These are phyloP conservation scores for Themeda triandra DNA, from an alignment of 176 grass and related monocot genomes.

Conservation along the genomic window DNA sequence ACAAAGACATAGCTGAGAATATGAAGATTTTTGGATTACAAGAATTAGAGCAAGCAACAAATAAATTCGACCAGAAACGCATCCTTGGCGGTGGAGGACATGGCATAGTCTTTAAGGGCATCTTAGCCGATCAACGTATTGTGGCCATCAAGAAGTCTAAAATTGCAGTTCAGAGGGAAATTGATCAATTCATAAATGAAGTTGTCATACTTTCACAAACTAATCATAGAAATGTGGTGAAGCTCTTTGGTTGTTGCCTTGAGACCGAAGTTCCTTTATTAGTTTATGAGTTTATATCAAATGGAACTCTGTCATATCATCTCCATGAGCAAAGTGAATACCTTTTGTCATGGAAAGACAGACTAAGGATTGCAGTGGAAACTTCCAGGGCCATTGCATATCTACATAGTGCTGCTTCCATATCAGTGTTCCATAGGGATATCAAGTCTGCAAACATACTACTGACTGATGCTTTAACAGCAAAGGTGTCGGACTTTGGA, in stretches of 20 bases:
- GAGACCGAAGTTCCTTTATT: too few species aligned
- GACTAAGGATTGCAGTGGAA: too few species aligned
- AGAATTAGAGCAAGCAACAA: conserved; percentile 21
- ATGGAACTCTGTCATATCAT: too few species aligned
- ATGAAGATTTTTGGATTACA: conserved; percentile 30
- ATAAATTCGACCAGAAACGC: conserved; percentile 34
- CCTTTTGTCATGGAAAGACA: too few species aligned
- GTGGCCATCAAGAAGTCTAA: conserved; percentile 27
- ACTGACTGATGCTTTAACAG: conserved; percentile 33
- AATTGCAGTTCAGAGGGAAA: too few species aligned
- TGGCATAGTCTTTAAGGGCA: conserved; percentile 35
- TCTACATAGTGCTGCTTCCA: conserved; percentile 13
- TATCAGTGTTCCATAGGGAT: conserved; percentile 53
- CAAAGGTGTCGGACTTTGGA: conserved; percentile 42
- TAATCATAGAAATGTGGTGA: too few species aligned
- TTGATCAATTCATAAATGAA: too few species aligned
- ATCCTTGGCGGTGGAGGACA: conserved; percentile 28
- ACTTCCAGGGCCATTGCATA: too few species aligned
- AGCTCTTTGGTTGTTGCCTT: too few species aligned
- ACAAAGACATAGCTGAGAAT: conserved; percentile 28
- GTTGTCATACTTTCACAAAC: too few species aligned
- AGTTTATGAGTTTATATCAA: too few species aligned
- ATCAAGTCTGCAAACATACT: conserved; percentile 48
- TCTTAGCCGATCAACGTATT: conserved; percentile 8
- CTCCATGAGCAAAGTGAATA: too few species aligned